Base-by-base conservation (phyloP, 768 basidiomycete species). In the Mycena amicta region DNA sequence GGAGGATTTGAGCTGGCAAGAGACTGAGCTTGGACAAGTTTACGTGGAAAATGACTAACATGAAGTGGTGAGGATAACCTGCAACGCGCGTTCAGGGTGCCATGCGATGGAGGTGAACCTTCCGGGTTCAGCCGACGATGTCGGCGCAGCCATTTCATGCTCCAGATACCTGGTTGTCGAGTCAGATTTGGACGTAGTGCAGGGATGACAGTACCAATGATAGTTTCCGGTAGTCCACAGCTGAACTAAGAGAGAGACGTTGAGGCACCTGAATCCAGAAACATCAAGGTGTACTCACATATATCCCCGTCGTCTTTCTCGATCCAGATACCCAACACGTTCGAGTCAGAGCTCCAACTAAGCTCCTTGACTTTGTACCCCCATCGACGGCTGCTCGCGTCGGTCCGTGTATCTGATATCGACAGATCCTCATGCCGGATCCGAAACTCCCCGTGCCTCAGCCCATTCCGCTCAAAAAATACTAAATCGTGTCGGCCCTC, bases 211-310 rank as follows among this genome's bases (percentile, higher is more conserved):
- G n/a, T 64, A 90, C 93, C 97, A 98, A 68, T 98, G 89, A 71
- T 97, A 98, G 69, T 99, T 99, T 28, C 91, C 87, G 5, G 82
- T 92, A 1, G 93, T 90, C 94, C 95, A 99, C 0, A 98, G 76
- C 74, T 99, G 97, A 18, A 98, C 93, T 88, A 69, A 39, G 25
- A 51, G 26, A 64, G 40, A 66, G 53, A 51, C 23, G 62, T 37
- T 22, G 12, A 18, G 33, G 8, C 8, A 37, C 18, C 11, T 37
- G 8, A 37, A 18, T 8, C 33, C 33, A 37, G 33, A 18, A n/a
- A n/a, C n/a, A n/a, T n/a, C n/a, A n/a, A n/a, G n/a, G n/a, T n/a
- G n/a, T n/a, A 74, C 85, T 70, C 66, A 92, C 92, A 87, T 51
- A 88, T 74, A 72, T 98, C 92, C 2, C 81, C 82, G 8, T 78